Base-by-base conservation (phyloP, 1,284 basidiomycete genomes). In the Hymenochaete sp. region DNA sequence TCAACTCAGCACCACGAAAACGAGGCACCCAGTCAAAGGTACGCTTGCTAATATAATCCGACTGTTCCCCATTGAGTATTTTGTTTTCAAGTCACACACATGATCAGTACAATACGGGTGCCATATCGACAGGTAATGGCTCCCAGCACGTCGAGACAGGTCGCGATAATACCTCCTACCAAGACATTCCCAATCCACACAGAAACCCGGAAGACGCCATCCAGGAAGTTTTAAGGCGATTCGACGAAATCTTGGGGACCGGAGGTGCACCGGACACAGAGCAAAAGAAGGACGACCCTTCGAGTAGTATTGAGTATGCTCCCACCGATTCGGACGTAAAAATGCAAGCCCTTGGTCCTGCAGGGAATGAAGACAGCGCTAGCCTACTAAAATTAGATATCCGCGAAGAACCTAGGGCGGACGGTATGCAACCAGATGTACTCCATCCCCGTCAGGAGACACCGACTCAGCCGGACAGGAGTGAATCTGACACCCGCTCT, bases 341-440 rank as follows among this genome's bases (percentile, higher is more conserved):
- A 42, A 83, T 88, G 74, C 92, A 98, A 62, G 92, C 93, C 1
- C 74, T 98, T 9, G 95, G 93, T 4, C 80, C 88, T 1, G 86
- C 93, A 1, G 77, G 76, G 9, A 80, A 87, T 38, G 89, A 93
- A 54, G 80, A 93, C 59, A 77, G 79, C 27, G 82, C 87, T 27
- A 89, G 84, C 57, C 70, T 97, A n/a, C n/a, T n/a, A n/a, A n/a
- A n/a, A n/a, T n/a, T n/a, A n/a, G n/a, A 10, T 14, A 21, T 19
- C 5, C 14, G 13, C 5, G 32, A n/a, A n/a, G 32, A 35, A 6
- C 5, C 32, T 16, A 35, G 26, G 25, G 37, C 38, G 4, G 25
- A 36, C 19, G 27, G n/a, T 16, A 29, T 16, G 7, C 32, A 14
- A 3, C 14, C 19, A 40, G 16, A 24, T 24, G 26, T 27, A 28